Evolutionary conservation across 2,329 filamentous ascomycete species (phyloP).

Genomic region (Aphanocladium album): DNA sequence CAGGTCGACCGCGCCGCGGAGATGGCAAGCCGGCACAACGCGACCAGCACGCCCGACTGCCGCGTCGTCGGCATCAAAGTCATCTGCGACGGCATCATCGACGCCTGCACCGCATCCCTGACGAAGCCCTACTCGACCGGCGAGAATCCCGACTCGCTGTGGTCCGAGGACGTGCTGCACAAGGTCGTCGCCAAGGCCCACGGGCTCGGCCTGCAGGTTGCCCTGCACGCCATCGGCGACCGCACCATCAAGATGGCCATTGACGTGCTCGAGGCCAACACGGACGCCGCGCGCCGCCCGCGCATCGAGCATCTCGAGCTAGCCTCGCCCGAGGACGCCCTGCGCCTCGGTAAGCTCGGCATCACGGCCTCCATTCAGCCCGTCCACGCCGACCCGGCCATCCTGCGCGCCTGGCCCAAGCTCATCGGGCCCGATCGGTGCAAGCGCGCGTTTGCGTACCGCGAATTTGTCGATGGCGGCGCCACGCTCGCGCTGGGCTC

Average conservation of each 20-base stretch:
- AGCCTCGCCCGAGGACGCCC: slow-evolving; percentile 48
- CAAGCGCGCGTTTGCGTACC: slow-evolving; percentile 54
- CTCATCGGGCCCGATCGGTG: slow-evolving; percentile 48
- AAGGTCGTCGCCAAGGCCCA: slow-evolving; percentile 51
- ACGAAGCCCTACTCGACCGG: slow-evolving; percentile 53
- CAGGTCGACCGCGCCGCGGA: slow-evolving; percentile 48
- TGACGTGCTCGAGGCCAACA: slow-evolving; percentile 45
- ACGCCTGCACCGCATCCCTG: slow-evolving; percentile 59
- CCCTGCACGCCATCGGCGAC: slow-evolving; percentile 63
- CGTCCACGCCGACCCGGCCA: slow-evolving; percentile 52
- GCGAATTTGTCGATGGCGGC: slow-evolving; percentile 48
- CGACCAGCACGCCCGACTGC: slow-evolving; percentile 30
- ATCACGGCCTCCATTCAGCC: slow-evolving; percentile 55
- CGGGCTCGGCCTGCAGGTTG: slow-evolving; percentile 51
- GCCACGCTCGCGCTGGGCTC: slow-evolving; percentile 48
- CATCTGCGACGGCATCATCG: slow-evolving; percentile 60
- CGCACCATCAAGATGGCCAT: slow-evolving; percentile 52
- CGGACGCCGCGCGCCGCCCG: slow-evolving; percentile 45
- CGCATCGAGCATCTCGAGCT: slow-evolving; percentile 63
- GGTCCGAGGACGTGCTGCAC: slow-evolving; percentile 46
- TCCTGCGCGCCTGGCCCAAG: slow-evolving; percentile 50
- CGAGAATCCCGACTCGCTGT: slow-evolving; percentile 45
- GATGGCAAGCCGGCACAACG: slow-evolving; percentile 32
- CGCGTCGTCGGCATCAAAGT: slow-evolving; percentile 59
- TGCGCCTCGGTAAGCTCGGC: slow-evolving; percentile 46